These are phyloP conservation scores for Stygiomarasmius scandens DNA, from an alignment of 1,284 basidiomycete genomes.

Conservation along the genomic window DNA sequence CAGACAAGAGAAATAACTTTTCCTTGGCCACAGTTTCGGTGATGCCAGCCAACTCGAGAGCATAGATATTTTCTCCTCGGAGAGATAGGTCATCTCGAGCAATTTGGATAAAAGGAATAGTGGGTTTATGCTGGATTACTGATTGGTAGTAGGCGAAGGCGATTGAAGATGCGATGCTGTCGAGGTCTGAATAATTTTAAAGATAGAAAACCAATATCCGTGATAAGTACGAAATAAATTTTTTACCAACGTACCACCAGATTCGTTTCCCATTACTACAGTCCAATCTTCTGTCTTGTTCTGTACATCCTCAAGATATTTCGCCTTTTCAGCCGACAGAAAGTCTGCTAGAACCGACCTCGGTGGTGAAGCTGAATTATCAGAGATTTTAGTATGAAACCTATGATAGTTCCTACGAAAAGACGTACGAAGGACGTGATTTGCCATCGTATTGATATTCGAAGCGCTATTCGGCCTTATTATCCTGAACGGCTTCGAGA, in stretches of 20 bases:
- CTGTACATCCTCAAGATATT: conserved; percentile 7
- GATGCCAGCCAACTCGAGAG: conserved; percentile 63
- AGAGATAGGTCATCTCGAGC: conserved; percentile 71
- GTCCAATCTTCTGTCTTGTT: conserved; percentile 65
- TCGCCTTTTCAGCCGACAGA: conserved; percentile 8
- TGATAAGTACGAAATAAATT: too few species aligned
- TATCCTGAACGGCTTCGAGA: too few species aligned
- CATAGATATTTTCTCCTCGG: conserved; percentile 86
- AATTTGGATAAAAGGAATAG: conserved; percentile 80
- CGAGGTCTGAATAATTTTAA: conserved; percentile 66
- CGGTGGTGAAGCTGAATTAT: neutral
- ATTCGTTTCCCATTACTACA: conserved; percentile 89
- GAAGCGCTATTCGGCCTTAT: too few species aligned
- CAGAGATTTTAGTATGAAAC: neutral
- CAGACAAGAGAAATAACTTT: conserved; percentile 62
- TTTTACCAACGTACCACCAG: conserved; percentile 87
- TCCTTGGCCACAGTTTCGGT: conserved; percentile 41
- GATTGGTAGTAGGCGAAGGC: conserved; percentile 76
- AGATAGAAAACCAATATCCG: too few species aligned
- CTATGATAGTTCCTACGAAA: conserved; percentile 1
- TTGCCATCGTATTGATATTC: neutral
- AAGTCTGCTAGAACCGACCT: conserved; percentile 14
- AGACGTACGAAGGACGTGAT: conserved; percentile 1
- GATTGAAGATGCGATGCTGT: conserved; percentile 83
- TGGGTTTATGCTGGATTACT: conserved; percentile 48